Evolutionary conservation across 1,284 basidiomycete genomes (phyloP).

Genomic region (Ganoderma sinense): DNA sequence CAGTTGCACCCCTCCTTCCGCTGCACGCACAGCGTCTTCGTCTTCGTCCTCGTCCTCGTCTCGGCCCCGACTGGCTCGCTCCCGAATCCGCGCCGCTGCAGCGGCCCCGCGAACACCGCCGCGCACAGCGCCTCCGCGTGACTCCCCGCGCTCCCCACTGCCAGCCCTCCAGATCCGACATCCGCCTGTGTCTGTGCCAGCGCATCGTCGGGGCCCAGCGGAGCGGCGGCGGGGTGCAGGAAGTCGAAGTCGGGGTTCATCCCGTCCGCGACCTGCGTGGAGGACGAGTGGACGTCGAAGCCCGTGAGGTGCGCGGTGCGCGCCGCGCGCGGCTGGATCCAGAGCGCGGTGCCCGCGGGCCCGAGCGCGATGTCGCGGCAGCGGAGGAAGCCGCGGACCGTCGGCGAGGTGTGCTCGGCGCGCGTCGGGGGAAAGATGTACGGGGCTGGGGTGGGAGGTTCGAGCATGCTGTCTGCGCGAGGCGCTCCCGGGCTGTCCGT

Average conservation of each 20-base stretch:
- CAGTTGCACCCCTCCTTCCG: conserved; percentile 47
- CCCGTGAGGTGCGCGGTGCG: conserved; percentile 35
- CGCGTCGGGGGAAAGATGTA: conserved; percentile 55
- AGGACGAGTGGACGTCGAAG: conserved; percentile 39
- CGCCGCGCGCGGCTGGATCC: conserved; percentile 57
- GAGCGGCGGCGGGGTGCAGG: conserved; percentile 3
- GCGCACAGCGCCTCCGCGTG: conserved; percentile 49
- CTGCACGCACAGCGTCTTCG: conserved; percentile 38
- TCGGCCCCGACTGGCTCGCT: no score
- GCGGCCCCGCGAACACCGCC: conserved; percentile 56
- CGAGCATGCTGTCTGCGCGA: neutral
- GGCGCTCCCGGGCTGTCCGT: neutral
- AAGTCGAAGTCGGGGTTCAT: conserved; percentile 21
- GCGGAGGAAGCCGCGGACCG: conserved; percentile 56
- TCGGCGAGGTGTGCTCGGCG: conserved; percentile 42
- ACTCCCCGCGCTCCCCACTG: neutral
- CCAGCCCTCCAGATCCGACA: neutral
- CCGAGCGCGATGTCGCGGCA: conserved; percentile 61
- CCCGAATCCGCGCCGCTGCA: conserved; percentile 26
- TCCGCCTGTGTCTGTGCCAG: neutral
- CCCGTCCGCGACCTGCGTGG: conserved; percentile 25
- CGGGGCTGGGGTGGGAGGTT: conserved; percentile 20
- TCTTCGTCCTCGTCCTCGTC: conserved; percentile 15
- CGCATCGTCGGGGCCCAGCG: neutral
- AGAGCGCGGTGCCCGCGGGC: conserved; percentile 59